Evolutionary conservation across 331 rosid species (phyloP).

Genomic region (Saraca asoca): DNA sequence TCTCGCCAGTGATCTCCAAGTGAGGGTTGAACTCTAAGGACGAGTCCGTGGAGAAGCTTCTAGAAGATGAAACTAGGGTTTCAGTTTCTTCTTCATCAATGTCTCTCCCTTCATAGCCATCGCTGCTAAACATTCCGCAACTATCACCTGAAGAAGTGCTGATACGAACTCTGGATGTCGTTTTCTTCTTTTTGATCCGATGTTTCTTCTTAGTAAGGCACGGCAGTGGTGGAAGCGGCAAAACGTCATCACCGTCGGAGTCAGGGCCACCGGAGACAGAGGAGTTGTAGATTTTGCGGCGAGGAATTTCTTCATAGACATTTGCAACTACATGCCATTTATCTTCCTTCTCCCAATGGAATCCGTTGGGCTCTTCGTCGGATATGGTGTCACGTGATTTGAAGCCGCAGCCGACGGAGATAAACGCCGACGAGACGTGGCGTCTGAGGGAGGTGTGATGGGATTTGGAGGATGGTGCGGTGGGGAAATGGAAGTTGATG

Average conservation of each 20-base stretch:
- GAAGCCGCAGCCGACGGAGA: conserved; percentile 39
- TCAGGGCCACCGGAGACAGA: conserved; percentile 33
- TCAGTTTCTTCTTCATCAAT: conserved; percentile 51
- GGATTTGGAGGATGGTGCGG: conserved; percentile 25
- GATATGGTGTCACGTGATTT: conserved; percentile 42
- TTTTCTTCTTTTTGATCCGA: conserved; percentile 43
- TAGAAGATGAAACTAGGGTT: conserved; percentile 54
- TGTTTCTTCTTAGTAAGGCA: conserved; percentile 42
- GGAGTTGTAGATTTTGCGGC: conserved; percentile 51
- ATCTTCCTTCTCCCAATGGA: conserved; percentile 51
- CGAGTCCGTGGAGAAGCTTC: conserved; percentile 54
- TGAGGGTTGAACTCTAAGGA: conserved; percentile 33
- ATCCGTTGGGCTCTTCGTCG: conserved; percentile 37
- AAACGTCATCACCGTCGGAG: conserved; percentile 25
- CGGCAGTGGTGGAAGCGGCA: conserved; percentile 6
- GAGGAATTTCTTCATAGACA: conserved; percentile 37
- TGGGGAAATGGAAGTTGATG: conserved; percentile 26
- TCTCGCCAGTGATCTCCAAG: conserved; percentile 9
- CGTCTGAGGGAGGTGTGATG: conserved; percentile 43
- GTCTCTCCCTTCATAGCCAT: conserved; percentile 25
- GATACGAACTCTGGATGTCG: conserved; percentile 30
- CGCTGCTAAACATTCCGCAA: conserved; percentile 49
- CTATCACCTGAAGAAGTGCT: conserved; percentile 63
- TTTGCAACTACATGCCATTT: conserved; percentile 55
- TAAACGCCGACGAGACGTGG: conserved; percentile 52